These are phyloP conservation scores for Mycena sp. DNA, from an alignment of 1,284 basidiomycete species.

Conservation along the genomic window DNA sequence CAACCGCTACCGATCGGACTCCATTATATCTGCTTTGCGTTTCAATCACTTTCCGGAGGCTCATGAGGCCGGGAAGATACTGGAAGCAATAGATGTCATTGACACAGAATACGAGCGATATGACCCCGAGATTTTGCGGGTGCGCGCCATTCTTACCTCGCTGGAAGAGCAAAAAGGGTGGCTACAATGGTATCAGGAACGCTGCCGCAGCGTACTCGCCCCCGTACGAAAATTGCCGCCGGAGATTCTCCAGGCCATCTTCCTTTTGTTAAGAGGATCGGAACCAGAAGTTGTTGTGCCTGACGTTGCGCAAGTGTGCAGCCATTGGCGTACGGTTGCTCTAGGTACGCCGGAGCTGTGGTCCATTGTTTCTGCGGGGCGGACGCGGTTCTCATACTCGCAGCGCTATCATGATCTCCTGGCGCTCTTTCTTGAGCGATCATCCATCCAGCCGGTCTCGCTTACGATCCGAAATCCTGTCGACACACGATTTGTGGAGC, in stretches of 20 bases:
- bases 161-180: neutral
- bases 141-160: constrained; percentile 11
- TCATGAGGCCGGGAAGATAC: neutral
- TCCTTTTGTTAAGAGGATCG: neutral
- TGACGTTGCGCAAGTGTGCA: constrained; percentile 19
- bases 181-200: constrained; percentile 11
- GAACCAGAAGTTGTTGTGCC: constrained; percentile 12
- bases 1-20: neutral
- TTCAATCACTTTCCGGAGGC: constrained; percentile 17
- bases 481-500: neutral
- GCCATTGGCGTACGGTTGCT: constrained; percentile 19
- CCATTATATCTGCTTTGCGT: constrained; percentile 5
- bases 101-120: constrained; percentile 10
- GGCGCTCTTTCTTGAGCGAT: constrained; percentile 23
- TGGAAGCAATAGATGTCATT: neutral
- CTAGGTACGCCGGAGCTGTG: constrained; percentile 15
- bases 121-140: constrained; percentile 18
- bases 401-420: constrained; percentile 9
- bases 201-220: constrained; percentile 14
- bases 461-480: constrained; percentile 9
- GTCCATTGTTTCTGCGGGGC: constrained; percentile 22
- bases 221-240: constrained; percentile 27
- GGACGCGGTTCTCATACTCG: constrained; percentile 13
- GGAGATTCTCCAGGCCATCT: constrained; percentile 24
- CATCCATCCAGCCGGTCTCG: neutral